Evolutionary conservation across 352 stramenopile genomes (phyloP), one percentile per base, ranked within the genome.

Genomic region (Thalassiosira ordinaria): DNA sequence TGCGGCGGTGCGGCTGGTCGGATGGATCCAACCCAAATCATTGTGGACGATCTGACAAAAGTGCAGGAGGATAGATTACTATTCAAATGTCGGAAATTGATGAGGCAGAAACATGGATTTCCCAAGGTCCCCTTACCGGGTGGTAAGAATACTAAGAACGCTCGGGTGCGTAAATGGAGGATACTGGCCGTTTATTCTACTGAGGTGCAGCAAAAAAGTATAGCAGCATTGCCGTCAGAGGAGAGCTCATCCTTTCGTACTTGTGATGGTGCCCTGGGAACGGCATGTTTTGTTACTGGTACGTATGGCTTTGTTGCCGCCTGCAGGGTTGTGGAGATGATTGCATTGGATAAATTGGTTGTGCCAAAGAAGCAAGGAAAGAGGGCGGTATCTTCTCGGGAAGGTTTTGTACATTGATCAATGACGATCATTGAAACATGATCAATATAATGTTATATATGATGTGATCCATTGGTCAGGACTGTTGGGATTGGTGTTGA

Each of bases 271-370:
- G 70, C 77, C 9, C 55, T 94, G 31, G 89, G 89, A 18, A 94
- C 89, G 16, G 86, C 78, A 44, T 89, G 76, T 37, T 95, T 93
- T 69, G 80, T 93, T 9, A 95, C 90, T 1, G 90, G 90, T n/a
- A 79, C 88, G 7, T 91, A 85, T 79, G 91, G 91, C 6, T 91
- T 95, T 74, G 82, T 82, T 9, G 86, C 86, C 9, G 86, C 86
- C 6, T 74, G 62, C 27, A 81, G 80, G 67, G 74, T 91, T 49
- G 74, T 93, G 20, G 86, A 91, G 9, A 91, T 91, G 80, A 91
- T 93, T 64, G 86, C 79, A 27, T 75, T 73, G 13, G 63, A 85
- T 59, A 79, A 82, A 46, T 57, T 91, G 8, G 47, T 86, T n/a
- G 2, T 62, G 16, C 81, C 82, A 37, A 72, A 69, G 59, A 78